Evolutionary conservation across 345 rosid genomes (phyloP).

Genomic region (Eucalyptus viminalis): DNA sequence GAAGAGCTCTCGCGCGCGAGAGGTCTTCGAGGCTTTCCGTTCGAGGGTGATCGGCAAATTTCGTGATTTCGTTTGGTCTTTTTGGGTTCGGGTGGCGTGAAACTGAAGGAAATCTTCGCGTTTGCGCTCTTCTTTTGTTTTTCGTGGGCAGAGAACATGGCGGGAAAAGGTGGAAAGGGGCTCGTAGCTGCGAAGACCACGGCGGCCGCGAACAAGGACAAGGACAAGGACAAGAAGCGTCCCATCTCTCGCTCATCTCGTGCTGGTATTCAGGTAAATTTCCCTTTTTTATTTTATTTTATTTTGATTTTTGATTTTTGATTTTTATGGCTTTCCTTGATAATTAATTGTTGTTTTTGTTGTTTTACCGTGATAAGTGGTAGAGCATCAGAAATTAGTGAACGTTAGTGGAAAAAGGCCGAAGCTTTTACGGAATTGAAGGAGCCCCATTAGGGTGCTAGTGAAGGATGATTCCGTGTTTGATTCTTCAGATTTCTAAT

Average conservation of each 20-base stretch:
- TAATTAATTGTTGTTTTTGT: background rate
- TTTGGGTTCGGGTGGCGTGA: background rate
- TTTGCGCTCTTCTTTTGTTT: background rate
- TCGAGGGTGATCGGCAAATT: background rate
- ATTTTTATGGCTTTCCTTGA: background rate
- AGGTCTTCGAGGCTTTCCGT: background rate
- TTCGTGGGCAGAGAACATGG: slow-evolving; percentile 26
- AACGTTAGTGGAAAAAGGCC: background rate
- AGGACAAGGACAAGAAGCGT: slow-evolving; percentile 83
- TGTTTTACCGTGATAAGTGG: background rate
- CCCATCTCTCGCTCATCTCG: slow-evolving; percentile 83
- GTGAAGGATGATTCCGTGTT: background rate
- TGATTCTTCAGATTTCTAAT: background rate
- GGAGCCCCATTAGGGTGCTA: background rate
- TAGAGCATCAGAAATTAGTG: background rate
- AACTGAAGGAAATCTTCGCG: background rate
- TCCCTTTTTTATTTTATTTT: background rate
- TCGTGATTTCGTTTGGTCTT: background rate
- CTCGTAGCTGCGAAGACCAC: slow-evolving; percentile 72
- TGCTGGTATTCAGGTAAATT: slow-evolving; percentile 78
- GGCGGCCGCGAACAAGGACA: slow-evolving; percentile 72
- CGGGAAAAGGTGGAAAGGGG: slow-evolving; percentile 91
- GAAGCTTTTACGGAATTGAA: background rate
- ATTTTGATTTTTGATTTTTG: background rate
- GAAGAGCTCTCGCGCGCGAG: background rate